Conservation (phyloP, 1,284 basidiomycete genomes). For the Lentinula novae-zelandiae region DNA sequence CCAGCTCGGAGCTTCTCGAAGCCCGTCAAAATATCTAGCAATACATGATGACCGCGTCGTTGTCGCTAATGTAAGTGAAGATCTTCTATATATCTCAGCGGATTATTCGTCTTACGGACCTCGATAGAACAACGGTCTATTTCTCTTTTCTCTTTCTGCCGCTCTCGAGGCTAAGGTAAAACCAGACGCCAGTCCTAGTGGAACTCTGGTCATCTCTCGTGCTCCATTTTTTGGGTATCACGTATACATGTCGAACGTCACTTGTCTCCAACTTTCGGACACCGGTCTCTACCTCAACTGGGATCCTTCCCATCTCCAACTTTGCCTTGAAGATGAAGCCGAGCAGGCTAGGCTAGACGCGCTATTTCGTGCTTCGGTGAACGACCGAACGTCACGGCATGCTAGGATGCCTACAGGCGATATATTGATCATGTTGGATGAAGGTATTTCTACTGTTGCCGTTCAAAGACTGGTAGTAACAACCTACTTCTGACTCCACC, state of each 20-base stretch:
- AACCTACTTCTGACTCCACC: neutral
- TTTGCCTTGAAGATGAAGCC: neutral
- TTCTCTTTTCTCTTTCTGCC: constrained; percentile 28
- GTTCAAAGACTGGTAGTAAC: neutral
- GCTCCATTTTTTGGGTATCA: constrained; percentile 36
- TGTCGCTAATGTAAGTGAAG: constrained; percentile 43
- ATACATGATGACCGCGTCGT: constrained; percentile 47
- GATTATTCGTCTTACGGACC: neutral
- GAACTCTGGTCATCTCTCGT: constrained; percentile 27
- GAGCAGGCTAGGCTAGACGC: neutral
- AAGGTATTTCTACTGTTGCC: neutral
- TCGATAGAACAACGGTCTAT: constrained; percentile 45
- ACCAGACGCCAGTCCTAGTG: constrained; percentile 11
- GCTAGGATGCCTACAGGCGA: constrained; percentile 7
- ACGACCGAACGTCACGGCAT: neutral
- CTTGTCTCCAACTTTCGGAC: constrained; percentile 57
- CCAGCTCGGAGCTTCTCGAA: constrained; percentile 34
- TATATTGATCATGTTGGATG: neutral
- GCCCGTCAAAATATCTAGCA: constrained; percentile 45
- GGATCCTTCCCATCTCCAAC: constrained; percentile 25
- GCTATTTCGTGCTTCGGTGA: neutral
- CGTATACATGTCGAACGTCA: constrained; percentile 31
- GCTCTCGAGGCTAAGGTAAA: neutral
- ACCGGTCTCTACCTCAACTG: constrained; percentile 49
- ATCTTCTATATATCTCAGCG: neutral